These are phyloP conservation scores for Yamadazyma taylorii DNA, from an alignment of 1,139 yeast species.

Conservation along the genomic window DNA sequence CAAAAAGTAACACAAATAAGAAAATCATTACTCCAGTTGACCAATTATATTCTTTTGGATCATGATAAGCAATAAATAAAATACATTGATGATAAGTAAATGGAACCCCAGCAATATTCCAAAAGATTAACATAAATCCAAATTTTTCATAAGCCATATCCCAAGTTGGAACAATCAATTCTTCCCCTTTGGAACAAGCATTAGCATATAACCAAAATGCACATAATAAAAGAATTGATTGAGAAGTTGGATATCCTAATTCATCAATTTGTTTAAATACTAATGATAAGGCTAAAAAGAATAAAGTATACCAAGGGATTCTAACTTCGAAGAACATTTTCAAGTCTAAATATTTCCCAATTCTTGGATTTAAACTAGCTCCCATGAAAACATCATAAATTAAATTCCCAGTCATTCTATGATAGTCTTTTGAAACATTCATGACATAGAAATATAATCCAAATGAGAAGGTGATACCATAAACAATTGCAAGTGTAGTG, in stretches of 20 bases:
- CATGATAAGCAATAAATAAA: conserved; percentile 74
- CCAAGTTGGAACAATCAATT: conserved; percentile 96
- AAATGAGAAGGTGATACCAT: conserved; percentile 70
- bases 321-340: conserved; percentile 98
- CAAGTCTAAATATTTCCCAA: conserved; percentile 81
- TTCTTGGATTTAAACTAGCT: conserved; percentile 92
- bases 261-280: conserved; percentile 75
- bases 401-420: conserved; percentile 88
- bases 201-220: conserved; percentile 96
- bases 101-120: conserved; percentile 99
- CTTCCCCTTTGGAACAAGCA: conserved; percentile 98
- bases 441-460: conserved; percentile 64
- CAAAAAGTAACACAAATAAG: conserved; percentile 50
- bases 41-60: conserved; percentile 81
- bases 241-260: conserved; percentile 79
- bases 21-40: conserved; percentile 59
- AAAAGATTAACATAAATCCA: conserved; percentile 95
- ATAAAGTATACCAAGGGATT: conserved; percentile 92
- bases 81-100: conserved; percentile 96
- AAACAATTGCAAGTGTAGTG: conserved; percentile 85
- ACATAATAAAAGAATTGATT: conserved; percentile 67
- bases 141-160: conserved; percentile 99
- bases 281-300: conserved; percentile 74
- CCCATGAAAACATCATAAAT: conserved; percentile 95
- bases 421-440: conserved; percentile 68